Conservation (phyloP, 495 filamentous ascomycete genomes). For the Ramalina intermedia region DNA sequence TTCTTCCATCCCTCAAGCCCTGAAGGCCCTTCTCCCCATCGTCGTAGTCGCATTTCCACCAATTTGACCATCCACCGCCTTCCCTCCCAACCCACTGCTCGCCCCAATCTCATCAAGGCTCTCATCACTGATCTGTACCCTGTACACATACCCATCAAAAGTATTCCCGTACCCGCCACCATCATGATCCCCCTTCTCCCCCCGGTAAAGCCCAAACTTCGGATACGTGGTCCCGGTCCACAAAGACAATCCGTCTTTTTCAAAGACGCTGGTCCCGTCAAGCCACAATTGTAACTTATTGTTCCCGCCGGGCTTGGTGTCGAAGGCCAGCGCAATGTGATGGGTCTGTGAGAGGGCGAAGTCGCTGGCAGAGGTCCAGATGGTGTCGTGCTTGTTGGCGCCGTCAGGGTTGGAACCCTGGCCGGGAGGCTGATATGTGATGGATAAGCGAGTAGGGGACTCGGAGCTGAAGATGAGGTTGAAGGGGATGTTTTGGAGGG, state of each 20-base stretch:
- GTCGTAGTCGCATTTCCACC: not conserved
- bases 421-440: conserved; percentile 19
- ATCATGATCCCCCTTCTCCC: conserved; percentile 13
- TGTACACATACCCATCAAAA: conserved; percentile 13
- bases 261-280: conserved; percentile 13
- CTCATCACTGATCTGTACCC: conserved; percentile 19
- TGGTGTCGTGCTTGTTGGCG: conserved; percentile 1
- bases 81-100: not conserved
- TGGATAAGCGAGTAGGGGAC: conserved; percentile 8
- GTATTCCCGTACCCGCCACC: conserved; percentile 9
- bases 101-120: conserved; percentile 10
- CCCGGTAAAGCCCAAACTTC: conserved; percentile 22
- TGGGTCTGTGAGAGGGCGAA: conserved; percentile 5
- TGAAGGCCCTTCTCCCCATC: not conserved
- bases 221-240: conserved; percentile 19
- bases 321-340: conserved; percentile 18
- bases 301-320: conserved; percentile 17
- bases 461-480: conserved; percentile 14
- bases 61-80: not conserved
- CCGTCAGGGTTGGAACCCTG: not conserved
- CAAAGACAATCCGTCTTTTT: conserved; percentile 12
- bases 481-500: conserved; percentile 21
- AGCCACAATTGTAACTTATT: conserved; percentile 16
- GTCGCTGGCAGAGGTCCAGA: conserved; percentile 15
- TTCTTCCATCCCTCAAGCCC: not conserved